Conservation (phyloP, 1,284 basidiomycete species). For the Takashimella tepidaria region DNA sequence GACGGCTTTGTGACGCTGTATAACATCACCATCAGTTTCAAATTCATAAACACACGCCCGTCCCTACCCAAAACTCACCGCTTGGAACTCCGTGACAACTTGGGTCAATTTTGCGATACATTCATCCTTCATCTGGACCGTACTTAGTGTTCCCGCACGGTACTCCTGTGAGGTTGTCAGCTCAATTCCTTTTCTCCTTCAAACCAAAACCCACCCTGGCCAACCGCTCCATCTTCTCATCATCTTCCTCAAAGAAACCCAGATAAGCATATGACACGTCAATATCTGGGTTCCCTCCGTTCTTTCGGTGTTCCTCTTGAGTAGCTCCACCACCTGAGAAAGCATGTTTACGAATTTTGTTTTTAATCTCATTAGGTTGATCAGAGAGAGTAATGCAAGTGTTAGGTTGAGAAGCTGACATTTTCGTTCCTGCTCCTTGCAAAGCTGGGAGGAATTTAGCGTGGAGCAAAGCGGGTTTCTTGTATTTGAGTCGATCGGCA, state of each 20-base stretch:
- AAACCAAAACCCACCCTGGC: constrained; percentile 59
- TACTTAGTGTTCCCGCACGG: constrained; percentile 78
- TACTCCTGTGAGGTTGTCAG: constrained; percentile 71
- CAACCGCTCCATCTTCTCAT: constrained; percentile 72
- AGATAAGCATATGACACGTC: constrained; percentile 96
- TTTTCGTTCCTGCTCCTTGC: constrained; percentile 97
- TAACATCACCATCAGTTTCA: not conserved
- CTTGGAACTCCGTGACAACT: constrained; percentile 85
- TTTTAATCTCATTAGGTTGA: constrained; percentile 87
- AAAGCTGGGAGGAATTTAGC: constrained; percentile 98
- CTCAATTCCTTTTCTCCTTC: not conserved
- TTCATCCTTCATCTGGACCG: constrained; percentile 85
- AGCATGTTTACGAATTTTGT: constrained; percentile 91
- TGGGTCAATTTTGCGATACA: constrained; percentile 81
- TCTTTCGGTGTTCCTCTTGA: constrained; percentile 81
- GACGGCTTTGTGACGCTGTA: constrained; percentile 70
- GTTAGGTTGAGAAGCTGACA: constrained; percentile 91
- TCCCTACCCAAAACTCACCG: constrained; percentile 52
- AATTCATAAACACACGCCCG: not conserved
- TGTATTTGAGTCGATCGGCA: constrained; percentile 88
- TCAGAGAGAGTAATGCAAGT: constrained; percentile 95
- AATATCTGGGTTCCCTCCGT: constrained; percentile 91
- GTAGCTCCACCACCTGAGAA: constrained; percentile 87
- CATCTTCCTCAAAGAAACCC: constrained; percentile 94
- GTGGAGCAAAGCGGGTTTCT: constrained; percentile 88